Conservation (phyloP, 352 stramenopile genomes). For the Pythium vanterpoolii region DNA sequence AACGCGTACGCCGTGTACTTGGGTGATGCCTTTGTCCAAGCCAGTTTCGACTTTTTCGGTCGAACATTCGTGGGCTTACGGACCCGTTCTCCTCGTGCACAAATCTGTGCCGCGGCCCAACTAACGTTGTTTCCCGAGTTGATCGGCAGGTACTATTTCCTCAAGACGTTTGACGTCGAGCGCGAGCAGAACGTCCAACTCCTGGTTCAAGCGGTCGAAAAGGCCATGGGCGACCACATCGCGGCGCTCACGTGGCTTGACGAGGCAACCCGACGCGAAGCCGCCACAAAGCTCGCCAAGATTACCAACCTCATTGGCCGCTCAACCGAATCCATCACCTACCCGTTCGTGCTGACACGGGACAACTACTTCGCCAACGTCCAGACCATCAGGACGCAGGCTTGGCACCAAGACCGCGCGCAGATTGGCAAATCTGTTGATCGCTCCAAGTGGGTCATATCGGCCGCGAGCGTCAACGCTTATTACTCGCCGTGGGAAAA, state of each 20-base stretch:
- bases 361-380: conserved; percentile 55
- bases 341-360: conserved; percentile 25
- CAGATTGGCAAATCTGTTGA: conserved; percentile 30
- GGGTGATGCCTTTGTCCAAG: conserved; percentile 66
- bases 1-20: conserved; percentile 35
- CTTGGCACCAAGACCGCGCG: conserved; percentile 27
- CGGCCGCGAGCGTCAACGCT: conserved; percentile 88
- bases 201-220: conserved; percentile 85
- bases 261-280: conserved; percentile 66
- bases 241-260: conserved; percentile 90
- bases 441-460: conserved; percentile 84
- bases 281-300: conserved; percentile 81
- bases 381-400: conserved; percentile 31
- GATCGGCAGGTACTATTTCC: conserved; percentile 84
- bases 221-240: conserved; percentile 79
- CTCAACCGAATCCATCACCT: conserved; percentile 42
- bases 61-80: conserved; percentile 60
- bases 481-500: conserved; percentile 68
- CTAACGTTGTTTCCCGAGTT: conserved; percentile 36
- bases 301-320: conserved; percentile 38
- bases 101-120: conserved; percentile 14
- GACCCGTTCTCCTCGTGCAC: conserved; percentile 52
- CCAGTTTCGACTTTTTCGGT: conserved; percentile 88
- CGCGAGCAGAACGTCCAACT: conserved; percentile 64
- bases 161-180: conserved; percentile 74